A percentile compares a stretch with the other conserved stretches of the same genome.
Conservation (phyloP, 2,329 filamentous ascomycete species). For the Penicillium occitanis region DNA sequence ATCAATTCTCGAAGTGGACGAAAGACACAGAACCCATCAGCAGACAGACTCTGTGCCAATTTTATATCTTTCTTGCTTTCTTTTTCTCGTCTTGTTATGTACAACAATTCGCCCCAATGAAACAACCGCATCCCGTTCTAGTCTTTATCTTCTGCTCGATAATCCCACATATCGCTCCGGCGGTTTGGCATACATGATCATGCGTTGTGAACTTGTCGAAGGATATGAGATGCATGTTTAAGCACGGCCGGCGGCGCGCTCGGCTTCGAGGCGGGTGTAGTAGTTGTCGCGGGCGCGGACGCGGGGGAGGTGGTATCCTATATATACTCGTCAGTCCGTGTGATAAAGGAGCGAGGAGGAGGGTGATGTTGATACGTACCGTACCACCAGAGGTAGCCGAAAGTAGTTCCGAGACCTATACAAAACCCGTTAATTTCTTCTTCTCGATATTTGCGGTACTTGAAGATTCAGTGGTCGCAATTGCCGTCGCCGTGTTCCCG, state of each 20-base stretch:
- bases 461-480: not conserved
- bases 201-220: not conserved
- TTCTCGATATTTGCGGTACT: not conserved
- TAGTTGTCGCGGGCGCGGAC: conserved; percentile 63
- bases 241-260: conserved; percentile 50
- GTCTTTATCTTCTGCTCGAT: not conserved
- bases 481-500: not conserved
- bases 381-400: conserved; percentile 69
- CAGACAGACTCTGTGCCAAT: not conserved
- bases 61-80: conserved; percentile 8
- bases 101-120: not conserved
- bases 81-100: not conserved
- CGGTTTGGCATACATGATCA: conserved; percentile 14
- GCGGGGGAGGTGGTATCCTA: conserved; percentile 64
- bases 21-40: not conserved
- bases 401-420: conserved; percentile 60
- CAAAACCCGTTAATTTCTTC: not conserved
- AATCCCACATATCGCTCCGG: not conserved
- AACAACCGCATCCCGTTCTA: conserved; percentile 6
- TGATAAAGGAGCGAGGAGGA: conserved; percentile 30
- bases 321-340: not conserved
- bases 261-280: conserved; percentile 64
- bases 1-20: conserved; percentile 14
- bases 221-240: conserved; percentile 26
- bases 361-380: conserved; percentile 58